Conservation (phyloP, 2,329 filamentous ascomycete genomes). For the Claviceps arundinis region DNA sequence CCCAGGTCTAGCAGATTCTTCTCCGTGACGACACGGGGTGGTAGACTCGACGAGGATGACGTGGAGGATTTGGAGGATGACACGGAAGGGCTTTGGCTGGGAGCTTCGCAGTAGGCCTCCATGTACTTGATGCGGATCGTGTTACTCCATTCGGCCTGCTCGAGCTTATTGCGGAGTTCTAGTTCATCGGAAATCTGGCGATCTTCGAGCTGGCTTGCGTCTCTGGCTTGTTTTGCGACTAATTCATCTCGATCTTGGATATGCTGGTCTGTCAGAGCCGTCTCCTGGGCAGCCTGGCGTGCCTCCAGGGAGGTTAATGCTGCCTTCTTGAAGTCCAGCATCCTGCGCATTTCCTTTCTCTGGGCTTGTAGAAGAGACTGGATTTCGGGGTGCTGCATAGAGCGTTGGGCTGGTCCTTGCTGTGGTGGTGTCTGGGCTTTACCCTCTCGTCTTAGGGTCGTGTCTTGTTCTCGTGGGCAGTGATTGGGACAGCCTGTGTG, state of each 20-base stretch:
- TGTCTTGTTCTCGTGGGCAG: slow-evolving; percentile 41
- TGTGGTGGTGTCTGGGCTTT: slow-evolving; percentile 33
- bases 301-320: slow-evolving; percentile 36
- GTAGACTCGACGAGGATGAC: slow-evolving; percentile 21
- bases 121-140: slow-evolving; percentile 48
- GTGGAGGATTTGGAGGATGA: no score
- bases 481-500: slow-evolving; percentile 44
- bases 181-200: slow-evolving; percentile 49
- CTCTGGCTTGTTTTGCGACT: slow-evolving; percentile 40
- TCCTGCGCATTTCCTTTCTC: slow-evolving; percentile 37
- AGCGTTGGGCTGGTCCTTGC: slow-evolving; percentile 33
- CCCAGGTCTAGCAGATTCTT: slow-evolving; percentile 44
- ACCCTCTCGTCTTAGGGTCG: slow-evolving; percentile 35
- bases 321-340: slow-evolving; percentile 34
- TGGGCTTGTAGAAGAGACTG: slow-evolving; percentile 31
- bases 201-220: slow-evolving; percentile 43
- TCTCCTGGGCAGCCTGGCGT: slow-evolving; percentile 36
- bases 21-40: slow-evolving; percentile 42
- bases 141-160: slow-evolving; percentile 44
- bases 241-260: slow-evolving; percentile 35
- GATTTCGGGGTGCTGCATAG: slow-evolving; percentile 29
- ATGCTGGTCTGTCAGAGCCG: slow-evolving; percentile 33
- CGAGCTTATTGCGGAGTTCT: slow-evolving; percentile 39
- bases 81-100: slow-evolving; percentile 24
- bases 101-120: slow-evolving; percentile 50